Evolutionary conservation across 768 basidiomycete species (phyloP).

Genomic region (Chalciporus chontae): DNA sequence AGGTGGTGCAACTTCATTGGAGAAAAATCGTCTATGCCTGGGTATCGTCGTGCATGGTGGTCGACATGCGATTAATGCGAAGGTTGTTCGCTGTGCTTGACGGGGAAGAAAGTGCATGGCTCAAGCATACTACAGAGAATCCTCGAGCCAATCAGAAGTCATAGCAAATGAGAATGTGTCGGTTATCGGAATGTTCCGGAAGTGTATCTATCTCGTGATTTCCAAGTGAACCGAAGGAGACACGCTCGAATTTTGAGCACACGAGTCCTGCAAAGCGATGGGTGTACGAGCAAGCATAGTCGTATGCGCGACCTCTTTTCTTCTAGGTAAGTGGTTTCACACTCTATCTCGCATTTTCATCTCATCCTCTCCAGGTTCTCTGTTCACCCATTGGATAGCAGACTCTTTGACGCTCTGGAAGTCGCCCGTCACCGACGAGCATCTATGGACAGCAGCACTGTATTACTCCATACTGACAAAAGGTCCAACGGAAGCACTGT

Average conservation of each 20-base stretch:
- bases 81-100: conserved; percentile 7
- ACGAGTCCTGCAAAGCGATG: conserved; percentile 37
- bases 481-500: conserved; percentile 53
- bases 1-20: neutral
- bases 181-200: conserved; percentile 16
- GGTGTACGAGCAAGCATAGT: conserved; percentile 73
- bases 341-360: neutral
- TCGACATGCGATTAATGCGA: neutral
- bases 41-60: neutral
- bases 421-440: conserved; percentile 79
- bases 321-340: conserved; percentile 53
- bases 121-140: no score
- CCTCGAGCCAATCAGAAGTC: conserved; percentile 2
- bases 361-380: conserved; percentile 47
- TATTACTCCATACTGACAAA: conserved; percentile 80
- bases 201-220: conserved; percentile 16
- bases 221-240: neutral
- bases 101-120: conserved; percentile 21
- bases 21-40: conserved; percentile 8
- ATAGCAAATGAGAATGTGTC: neutral
- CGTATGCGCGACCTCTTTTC: conserved; percentile 73
- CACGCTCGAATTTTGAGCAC: conserved; percentile 1
- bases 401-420: conserved; percentile 90
- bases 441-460: conserved; percentile 76
- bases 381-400: conserved; percentile 92